Evolutionary conservation across 2,329 filamentous ascomycete genomes (phyloP), one percentile per base, ranked within the genome.

Genomic region (Thelonectria discophora): DNA sequence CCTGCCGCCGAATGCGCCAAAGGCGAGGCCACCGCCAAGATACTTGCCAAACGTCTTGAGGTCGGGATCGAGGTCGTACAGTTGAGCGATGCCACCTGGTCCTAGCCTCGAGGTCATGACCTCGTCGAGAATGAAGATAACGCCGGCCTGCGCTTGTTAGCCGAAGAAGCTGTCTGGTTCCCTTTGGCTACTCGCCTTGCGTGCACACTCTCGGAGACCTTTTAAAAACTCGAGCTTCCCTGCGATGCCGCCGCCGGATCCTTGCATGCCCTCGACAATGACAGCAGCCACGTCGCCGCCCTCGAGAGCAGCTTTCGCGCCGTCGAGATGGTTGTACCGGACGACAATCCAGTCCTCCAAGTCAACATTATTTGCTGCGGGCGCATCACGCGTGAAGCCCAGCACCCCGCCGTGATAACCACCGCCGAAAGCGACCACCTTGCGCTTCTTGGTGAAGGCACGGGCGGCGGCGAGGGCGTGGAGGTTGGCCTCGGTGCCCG

Each of bases 111-210:
- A 88, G 0, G 88, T 90, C 83, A 90, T 89, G 6, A 92, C 89
- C 74, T 92, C 90, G 71, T 92, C 90, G 13, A 90, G 77, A 37
- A 92, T 86, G 65, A 92, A 82, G 1, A 92, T 60, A 0, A 85
- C 84, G 2, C 83, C 84, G 0, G 78, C 74, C 69, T 81, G 17
- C 7, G 12, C 13, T 21, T 17, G 45, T 67, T 20, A 64, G 32
- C 15, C 12, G n/a, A 10, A 20, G 3, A 30, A 30, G 27, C 15
- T n/a, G 6, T 1, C 9, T 11, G 45, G 7, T 12, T 6, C 18
- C 18, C 18, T 27, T 9, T 37, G 5, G 3, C 15, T 9, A 57
- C 65, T 64, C 45, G 72, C 73, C 54, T 78, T 75, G 30, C 74
- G 76, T 1, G 86, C 82, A 6, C 79, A 76, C 0, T 78, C 72